Base-by-base conservation (phyloP, 768 basidiomycete genomes). In the Suillus spraguei region DNA sequence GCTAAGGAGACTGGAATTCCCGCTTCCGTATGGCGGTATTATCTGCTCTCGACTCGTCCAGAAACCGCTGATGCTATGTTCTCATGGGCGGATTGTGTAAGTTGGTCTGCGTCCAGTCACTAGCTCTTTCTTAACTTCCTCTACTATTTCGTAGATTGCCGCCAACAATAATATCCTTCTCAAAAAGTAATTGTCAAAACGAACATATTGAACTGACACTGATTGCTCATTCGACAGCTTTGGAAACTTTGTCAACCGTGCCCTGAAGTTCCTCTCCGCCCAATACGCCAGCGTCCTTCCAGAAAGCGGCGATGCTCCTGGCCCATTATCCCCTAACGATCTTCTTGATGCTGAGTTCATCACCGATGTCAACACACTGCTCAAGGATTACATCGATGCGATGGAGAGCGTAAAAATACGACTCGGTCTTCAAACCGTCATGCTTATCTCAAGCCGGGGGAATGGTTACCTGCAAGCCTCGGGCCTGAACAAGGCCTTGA, bases 231-330 rank as follows among this genome's bases (percentile, higher is more conserved):
- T 47, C 20, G 24, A 46, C 28, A 94, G 93, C 78, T 92, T 99
- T 69, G 97, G 97, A 50, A 99, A 99, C 80, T 99, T 97, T 69
- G 92, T 99, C 67, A 99, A 99, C 76, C 91, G 97, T 33, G 83
- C 87, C 20, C 81, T 99, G 72, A 98, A 98, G 76, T 99, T 99
- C 72, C 85, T 95, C 36, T 85, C 90, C 7, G 90, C 92, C 6
- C 94, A 94, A 72, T 97, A 90, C 72, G 84, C 87, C 60, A 77
- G 91, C 56, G 77, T 90, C 49, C 82, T 99, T 42, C 95, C 97
- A 0, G 93, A 96, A 59, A 84, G 91, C 44, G 82, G 80, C 20
- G 91, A 94, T 66, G 77, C 79, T 22, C 83, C 85, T 9, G 92
- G 92, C 7, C 86, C 89, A 20, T 78, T 92, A 54, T 87, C 90